Evolutionary conservation across 306 rosid genomes (phyloP).

Genomic region (Malus sylvestris): DNA sequence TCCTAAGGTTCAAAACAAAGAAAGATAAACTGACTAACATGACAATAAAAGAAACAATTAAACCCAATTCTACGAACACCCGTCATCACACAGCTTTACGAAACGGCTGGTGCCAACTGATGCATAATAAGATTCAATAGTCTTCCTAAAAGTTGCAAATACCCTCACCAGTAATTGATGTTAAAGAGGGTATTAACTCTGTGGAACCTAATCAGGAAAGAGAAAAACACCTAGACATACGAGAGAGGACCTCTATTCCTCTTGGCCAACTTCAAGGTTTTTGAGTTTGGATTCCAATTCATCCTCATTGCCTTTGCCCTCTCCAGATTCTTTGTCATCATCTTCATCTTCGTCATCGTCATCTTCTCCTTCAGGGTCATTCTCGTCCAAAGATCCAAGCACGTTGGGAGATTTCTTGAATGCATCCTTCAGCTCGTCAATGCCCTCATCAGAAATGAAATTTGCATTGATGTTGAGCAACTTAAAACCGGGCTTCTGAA

Average conservation of each 20-base stretch:
- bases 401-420: conserved; percentile 47
- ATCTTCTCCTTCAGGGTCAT: conserved; percentile 76
- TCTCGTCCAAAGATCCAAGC: conserved; percentile 78
- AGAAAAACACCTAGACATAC: background rate
- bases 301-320: conserved; percentile 34
- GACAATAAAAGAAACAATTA: background rate
- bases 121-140: conserved; percentile 1
- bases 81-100: background rate
- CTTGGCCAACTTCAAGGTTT: conserved; percentile 57
- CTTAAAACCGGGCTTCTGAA: conserved; percentile 60
- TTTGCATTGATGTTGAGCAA: conserved; percentile 70
- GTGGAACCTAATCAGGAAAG: background rate
- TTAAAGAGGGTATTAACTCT: conserved; percentile 5
- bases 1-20: conserved; percentile 15
- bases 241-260: conserved; percentile 13
- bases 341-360: conserved; percentile 39
- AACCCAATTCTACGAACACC: conserved; percentile 6
- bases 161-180: conserved; percentile 6
- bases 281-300: conserved; percentile 73
- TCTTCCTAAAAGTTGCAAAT: conserved; percentile 12
- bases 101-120: background rate
- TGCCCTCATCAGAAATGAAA: conserved; percentile 71
- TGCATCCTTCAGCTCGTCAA: conserved; percentile 55
- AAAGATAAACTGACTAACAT: background rate
- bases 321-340: conserved; percentile 38